Conservation (phyloP, 106 monocot genomes). For the Dioscorea zingiberensis region DNA sequence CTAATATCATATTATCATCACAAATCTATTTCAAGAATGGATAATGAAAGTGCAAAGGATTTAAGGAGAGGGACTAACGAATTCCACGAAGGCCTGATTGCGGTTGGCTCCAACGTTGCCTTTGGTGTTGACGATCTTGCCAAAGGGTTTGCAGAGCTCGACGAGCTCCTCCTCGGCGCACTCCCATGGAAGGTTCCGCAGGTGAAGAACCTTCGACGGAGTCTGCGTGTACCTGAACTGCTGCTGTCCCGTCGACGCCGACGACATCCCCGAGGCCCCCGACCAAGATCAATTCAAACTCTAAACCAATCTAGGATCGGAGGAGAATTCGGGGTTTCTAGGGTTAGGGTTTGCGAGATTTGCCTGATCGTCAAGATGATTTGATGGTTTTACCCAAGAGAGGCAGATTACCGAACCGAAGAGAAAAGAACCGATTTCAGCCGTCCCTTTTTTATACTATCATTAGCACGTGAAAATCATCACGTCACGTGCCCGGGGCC, state of each 20-base stretch:
- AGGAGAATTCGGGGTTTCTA: no score
- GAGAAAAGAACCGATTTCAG: no score
- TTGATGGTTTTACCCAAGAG: no score
- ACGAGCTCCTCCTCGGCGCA: conserved; percentile 52
- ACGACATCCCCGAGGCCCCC: background rate
- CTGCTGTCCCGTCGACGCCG: conserved; percentile 28
- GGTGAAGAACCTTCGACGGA: conserved; percentile 55
- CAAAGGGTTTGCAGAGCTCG: conserved; percentile 50
- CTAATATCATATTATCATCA: no score
- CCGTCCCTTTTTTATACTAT: no score
- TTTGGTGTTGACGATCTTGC: conserved; percentile 54
- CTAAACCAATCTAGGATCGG: no score
- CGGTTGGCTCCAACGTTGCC: conserved; percentile 58
- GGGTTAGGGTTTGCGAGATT: no score
- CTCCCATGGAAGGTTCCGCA: conserved; percentile 54
- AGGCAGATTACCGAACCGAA: no score
- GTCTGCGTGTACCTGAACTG: conserved; percentile 61
- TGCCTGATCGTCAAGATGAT: no score
- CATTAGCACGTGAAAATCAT: no score
- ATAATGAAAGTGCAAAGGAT: background rate
- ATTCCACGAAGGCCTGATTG: conserved; percentile 58
- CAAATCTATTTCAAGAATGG: background rate
- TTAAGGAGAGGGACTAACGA: conserved; percentile 19
- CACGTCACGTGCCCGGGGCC: no score
- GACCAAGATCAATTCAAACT: no score